Percentiles rank a stretch among this genome's conserved stretches.
Conservation (phyloP, 2,329 filamentous ascomycete species). For the Calycina herbarum region DNA sequence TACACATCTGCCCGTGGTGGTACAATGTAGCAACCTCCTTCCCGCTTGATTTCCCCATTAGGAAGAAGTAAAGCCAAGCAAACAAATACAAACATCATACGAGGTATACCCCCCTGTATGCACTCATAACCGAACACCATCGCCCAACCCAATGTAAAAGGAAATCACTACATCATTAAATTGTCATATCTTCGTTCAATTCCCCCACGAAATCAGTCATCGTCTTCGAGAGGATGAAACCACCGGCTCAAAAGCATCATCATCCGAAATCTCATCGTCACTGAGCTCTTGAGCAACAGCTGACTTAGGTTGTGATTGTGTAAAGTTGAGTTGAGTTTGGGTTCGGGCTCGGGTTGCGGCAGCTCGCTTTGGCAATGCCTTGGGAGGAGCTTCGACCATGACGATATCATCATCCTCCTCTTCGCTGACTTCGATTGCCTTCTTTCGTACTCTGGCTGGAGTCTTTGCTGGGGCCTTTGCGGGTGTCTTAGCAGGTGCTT, state of each 20-base stretch:
- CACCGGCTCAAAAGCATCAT: conserved; percentile 55
- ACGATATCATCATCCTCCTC: conserved; percentile 52
- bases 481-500: conserved; percentile 39
- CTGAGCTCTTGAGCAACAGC: conserved; percentile 56
- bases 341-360: conserved; percentile 37
- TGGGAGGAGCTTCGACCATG: conserved; percentile 50
- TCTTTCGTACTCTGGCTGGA: conserved; percentile 45
- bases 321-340: conserved; percentile 54
- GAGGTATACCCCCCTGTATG: background rate
- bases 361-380: conserved; percentile 35
- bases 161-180: background rate
- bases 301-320: conserved; percentile 41
- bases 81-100: background rate
- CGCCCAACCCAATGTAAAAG: background rate
- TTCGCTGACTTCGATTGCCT: conserved; percentile 37
- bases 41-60: no score
- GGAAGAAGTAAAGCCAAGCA: background rate
- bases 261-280: conserved; percentile 63
- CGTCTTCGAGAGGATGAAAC: conserved; percentile 18
- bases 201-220: background rate
- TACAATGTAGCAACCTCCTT: background rate
- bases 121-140: background rate
- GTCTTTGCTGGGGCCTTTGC: conserved; percentile 41
- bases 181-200: background rate
- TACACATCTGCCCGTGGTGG: background rate